phyloP scores from a whole-genome alignment of 1,139 yeast genomes.

The Torulaspora pretoriensis region DNA sequence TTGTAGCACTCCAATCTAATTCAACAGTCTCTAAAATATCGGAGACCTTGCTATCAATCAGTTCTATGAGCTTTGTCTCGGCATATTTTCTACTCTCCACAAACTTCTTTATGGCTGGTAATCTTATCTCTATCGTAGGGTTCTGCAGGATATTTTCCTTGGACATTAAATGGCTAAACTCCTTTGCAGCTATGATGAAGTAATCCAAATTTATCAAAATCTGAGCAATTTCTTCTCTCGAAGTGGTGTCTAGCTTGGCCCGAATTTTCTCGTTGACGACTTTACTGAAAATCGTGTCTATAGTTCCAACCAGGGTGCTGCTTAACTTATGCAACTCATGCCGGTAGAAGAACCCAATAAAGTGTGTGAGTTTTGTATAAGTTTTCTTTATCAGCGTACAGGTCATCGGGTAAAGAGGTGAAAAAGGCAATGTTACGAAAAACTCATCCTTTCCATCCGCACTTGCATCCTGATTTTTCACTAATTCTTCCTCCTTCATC shows the following conservation, averaged over 20 bases:
- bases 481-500: constrained; percentile 52
- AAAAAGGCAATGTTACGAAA: constrained; percentile 82
- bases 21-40: constrained; percentile 83
- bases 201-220: constrained; percentile 83
- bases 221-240: constrained; percentile 89
- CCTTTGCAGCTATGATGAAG: constrained; percentile 55
- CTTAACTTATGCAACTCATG: constrained; percentile 51
- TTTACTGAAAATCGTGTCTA: constrained; percentile 66
- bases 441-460: constrained; percentile 39
- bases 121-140: constrained; percentile 54
- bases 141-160: constrained; percentile 40
- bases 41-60: constrained; percentile 74
- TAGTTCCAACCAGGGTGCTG: constrained; percentile 53
- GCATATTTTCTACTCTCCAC: constrained; percentile 64
- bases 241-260: constrained; percentile 62
- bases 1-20: constrained; percentile 69
- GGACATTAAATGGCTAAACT: constrained; percentile 43
- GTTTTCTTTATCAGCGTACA: constrained; percentile 71
- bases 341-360: constrained; percentile 54
- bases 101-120: constrained; percentile 56
- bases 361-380: constrained; percentile 56
- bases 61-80: constrained; percentile 73
- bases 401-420: constrained; percentile 80
- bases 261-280: constrained; percentile 66
- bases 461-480: constrained; percentile 38